Percentiles rank a stretch among this genome's conserved stretches.
phyloP scores from a whole-genome alignment of 2,329 filamentous ascomycete species.

The Aureobasidium musti region DNA sequence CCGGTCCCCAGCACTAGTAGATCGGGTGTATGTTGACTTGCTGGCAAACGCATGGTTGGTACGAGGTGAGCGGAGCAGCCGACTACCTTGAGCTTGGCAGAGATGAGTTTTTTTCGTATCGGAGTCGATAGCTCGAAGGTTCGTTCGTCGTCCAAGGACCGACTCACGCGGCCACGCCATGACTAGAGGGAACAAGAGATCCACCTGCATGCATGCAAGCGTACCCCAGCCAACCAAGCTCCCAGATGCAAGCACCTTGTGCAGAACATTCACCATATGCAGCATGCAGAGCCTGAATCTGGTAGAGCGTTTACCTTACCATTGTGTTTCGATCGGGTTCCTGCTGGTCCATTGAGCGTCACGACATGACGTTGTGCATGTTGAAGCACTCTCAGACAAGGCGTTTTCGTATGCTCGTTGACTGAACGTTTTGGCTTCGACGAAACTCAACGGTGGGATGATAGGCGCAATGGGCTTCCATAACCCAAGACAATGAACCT shows the following conservation, averaged over 20 bases:
- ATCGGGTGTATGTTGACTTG: not conserved
- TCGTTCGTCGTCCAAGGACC: constrained; percentile 9
- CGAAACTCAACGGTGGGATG: constrained; percentile 14
- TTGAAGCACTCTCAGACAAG: constrained; percentile 9
- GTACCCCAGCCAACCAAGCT: constrained; percentile 27
- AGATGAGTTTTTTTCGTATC: constrained; percentile 25
- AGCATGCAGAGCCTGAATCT: constrained; percentile 4
- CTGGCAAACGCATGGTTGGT: constrained; percentile 12
- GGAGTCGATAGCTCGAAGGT: constrained; percentile 23
- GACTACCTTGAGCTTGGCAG: constrained; percentile 20
- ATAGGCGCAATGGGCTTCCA: constrained; percentile 12
- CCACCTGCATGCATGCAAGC: constrained; percentile 26
- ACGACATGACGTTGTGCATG: constrained; percentile 4
- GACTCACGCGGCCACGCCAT: constrained; percentile 18
- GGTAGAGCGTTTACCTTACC: not conserved
- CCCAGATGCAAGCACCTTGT: not conserved
- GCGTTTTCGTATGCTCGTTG: constrained; percentile 29
- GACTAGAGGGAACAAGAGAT: constrained; percentile 20
- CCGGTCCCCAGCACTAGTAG: not conserved
- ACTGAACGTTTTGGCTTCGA: constrained; percentile 2
- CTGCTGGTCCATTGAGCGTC: not conserved
- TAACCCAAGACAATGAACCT: constrained; percentile 24
- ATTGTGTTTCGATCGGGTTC: not conserved
- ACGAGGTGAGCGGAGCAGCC: constrained; percentile 15
- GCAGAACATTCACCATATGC: not conserved